Conservation (phyloP, 768 basidiomycete species). For the Pleurotus tuoliensis region DNA sequence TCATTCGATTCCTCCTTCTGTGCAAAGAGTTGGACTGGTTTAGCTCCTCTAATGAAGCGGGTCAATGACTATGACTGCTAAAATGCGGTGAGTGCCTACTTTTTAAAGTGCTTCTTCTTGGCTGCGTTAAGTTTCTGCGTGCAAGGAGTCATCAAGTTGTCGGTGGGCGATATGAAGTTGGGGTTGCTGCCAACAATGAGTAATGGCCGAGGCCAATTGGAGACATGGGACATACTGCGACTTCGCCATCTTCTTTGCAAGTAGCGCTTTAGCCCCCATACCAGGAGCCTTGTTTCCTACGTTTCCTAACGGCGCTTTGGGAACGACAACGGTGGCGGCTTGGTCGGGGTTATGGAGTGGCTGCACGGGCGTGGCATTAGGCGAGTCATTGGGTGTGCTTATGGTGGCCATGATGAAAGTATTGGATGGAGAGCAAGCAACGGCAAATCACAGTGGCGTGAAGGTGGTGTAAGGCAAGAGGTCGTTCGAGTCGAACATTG, state of each 20-base stretch:
- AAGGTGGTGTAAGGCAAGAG: slow-evolving; percentile 4
- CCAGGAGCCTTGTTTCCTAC: slow-evolving; percentile 54
- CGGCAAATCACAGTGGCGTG: background rate
- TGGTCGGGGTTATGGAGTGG: slow-evolving; percentile 84
- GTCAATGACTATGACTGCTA: slow-evolving; percentile 3
- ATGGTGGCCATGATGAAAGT: slow-evolving; percentile 46
- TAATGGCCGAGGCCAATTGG: background rate
- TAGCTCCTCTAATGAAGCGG: slow-evolving; percentile 43
- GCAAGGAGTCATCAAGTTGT: slow-evolving; percentile 90
- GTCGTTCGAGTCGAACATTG: background rate
- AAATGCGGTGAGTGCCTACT: slow-evolving; percentile 46
- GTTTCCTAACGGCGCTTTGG: slow-evolving; percentile 78
- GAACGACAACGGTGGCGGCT: slow-evolving; percentile 73
- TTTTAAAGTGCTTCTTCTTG: slow-evolving; percentile 90
- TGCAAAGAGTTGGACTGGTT: slow-evolving; percentile 60
- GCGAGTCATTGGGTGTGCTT: slow-evolving; percentile 64
- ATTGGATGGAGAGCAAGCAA: slow-evolving; percentile 3
- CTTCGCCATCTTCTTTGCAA: slow-evolving; percentile 93
- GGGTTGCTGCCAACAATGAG: slow-evolving; percentile 60
- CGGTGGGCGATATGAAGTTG: slow-evolving; percentile 87
- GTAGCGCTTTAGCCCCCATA: slow-evolving; percentile 86
- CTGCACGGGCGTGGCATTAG: slow-evolving; percentile 58
- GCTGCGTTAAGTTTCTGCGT: slow-evolving; percentile 89
- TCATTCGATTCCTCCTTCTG: slow-evolving; percentile 37
- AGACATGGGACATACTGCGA: slow-evolving; percentile 56